Evolutionary conservation across 306 rosid species (phyloP).

Genomic region (Cicer pinnatifidum): DNA sequence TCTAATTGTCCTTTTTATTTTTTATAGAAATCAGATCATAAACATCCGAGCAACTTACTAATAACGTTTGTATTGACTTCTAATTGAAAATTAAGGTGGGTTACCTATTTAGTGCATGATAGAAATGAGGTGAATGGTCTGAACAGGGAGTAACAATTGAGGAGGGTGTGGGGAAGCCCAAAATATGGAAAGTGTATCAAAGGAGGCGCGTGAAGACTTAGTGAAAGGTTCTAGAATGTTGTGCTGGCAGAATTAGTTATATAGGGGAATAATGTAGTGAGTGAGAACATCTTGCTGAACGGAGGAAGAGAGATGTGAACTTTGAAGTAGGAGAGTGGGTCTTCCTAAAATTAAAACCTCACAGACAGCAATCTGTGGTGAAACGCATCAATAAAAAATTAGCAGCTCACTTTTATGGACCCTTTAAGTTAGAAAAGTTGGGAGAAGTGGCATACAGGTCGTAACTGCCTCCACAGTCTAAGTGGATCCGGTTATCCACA

Average conservation of each 20-base stretch:
- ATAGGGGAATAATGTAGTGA: not conserved
- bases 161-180: not conserved
- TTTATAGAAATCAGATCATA: not conserved
- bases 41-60: not conserved
- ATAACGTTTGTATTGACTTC: not conserved
- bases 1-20: conserved; percentile 7
- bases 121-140: not conserved
- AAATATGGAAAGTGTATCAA: not conserved
- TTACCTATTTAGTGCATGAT: not conserved
- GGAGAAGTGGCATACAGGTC: too few relatives aligned
- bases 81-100: conserved; percentile 3
- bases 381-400: too few relatives aligned
- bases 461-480: too few relatives aligned
- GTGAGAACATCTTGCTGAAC: not conserved
- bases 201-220: not conserved
- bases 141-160: not conserved
- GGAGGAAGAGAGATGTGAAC: too few relatives aligned
- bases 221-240: not conserved
- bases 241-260: not conserved
- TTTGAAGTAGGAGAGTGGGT: too few relatives aligned
- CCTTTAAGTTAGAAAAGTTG: too few relatives aligned
- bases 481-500: too few relatives aligned
- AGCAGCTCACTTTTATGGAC: too few relatives aligned
- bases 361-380: too few relatives aligned
- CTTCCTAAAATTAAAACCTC: too few relatives aligned